These are phyloP conservation scores for Claviceps humidiphila DNA, from an alignment of 2,329 filamentous ascomycete species.

Conservation along the genomic window DNA sequence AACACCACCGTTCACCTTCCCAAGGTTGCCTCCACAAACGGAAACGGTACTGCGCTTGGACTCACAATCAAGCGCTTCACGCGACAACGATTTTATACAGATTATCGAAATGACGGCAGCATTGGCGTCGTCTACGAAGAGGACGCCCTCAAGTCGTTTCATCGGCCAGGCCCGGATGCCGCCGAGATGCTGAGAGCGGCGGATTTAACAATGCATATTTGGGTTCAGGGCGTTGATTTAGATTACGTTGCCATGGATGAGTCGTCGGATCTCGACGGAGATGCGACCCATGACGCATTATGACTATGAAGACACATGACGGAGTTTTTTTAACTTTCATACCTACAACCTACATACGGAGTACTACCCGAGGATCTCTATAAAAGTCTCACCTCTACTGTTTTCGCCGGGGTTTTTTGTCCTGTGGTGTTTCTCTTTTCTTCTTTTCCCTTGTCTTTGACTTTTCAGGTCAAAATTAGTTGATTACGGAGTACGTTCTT, in stretches of 20 bases:
- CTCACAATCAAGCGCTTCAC: conserved; percentile 1
- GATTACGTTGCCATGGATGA: conserved; percentile 4
- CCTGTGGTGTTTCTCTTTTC: no score
- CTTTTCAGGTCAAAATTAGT: no score
- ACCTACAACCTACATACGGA: not conserved
- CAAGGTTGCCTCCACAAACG: not conserved
- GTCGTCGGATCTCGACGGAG: not conserved
- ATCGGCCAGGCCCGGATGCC: not conserved
- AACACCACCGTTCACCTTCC: conserved; percentile 1
- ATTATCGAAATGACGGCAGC: conserved; percentile 4
- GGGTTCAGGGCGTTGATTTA: conserved; percentile 5
- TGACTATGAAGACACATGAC: not conserved
- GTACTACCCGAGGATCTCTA: no score
- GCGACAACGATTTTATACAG: conserved; percentile 4
- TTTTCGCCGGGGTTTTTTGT: no score
- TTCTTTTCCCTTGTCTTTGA: no score
- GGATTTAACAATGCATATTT: conserved; percentile 6
- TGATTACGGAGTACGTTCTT: no score
- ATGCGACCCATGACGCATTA: not conserved
- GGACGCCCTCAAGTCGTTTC: conserved; percentile 4
- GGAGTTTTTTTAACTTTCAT: not conserved
- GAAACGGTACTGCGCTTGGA: not conserved
- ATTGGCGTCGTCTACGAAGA: conserved; percentile 6
- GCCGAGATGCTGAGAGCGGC: conserved; percentile 2
- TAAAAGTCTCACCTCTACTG: no score